Conservation (phyloP, 257 asterid genomes). For the Fraxinus anomala region DNA sequence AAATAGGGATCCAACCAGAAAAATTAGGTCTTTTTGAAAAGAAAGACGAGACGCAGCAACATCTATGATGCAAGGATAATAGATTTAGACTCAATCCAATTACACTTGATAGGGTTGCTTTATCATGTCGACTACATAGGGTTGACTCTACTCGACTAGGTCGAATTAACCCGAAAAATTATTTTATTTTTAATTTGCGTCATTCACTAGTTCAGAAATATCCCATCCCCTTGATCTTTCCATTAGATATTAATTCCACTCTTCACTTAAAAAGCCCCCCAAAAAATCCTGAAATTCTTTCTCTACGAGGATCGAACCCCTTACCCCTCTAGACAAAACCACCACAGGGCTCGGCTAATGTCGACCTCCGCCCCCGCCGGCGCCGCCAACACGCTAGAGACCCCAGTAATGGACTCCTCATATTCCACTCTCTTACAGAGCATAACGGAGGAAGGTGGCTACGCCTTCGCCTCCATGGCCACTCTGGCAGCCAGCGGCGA, state of each 20-base stretch:
- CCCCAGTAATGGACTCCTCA: constrained; percentile 70
- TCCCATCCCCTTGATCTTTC: constrained; percentile 27
- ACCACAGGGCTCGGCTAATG: constrained; percentile 23
- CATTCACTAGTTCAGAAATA: constrained; percentile 13
- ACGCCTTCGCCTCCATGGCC: constrained; percentile 71
- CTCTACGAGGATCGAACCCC: constrained; percentile 14
- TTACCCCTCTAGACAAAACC: constrained; percentile 8
- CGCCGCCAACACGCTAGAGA: constrained; percentile 44
- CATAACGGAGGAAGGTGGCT: constrained; percentile 84
- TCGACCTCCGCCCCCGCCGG: constrained; percentile 26
- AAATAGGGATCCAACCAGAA: no score
- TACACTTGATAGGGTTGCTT: no score
- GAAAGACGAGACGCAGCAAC: no score
- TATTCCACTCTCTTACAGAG: constrained; percentile 49
- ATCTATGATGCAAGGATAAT: no score
- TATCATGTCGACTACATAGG: no score
- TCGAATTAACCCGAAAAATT: no score
- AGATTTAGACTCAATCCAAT: no score
- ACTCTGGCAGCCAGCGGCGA: constrained; percentile 75
- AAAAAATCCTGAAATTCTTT: constrained; percentile 32
- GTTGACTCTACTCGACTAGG: no score
- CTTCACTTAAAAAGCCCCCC: constrained; percentile 9
- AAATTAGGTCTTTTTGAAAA: no score
- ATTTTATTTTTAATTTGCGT: no score
- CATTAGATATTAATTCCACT: constrained; percentile 28